Evolutionary conservation across 1,284 basidiomycete genomes (phyloP), one percentile per base, ranked within the genome.

Genomic region (Thecaphora thlaspeos): DNA sequence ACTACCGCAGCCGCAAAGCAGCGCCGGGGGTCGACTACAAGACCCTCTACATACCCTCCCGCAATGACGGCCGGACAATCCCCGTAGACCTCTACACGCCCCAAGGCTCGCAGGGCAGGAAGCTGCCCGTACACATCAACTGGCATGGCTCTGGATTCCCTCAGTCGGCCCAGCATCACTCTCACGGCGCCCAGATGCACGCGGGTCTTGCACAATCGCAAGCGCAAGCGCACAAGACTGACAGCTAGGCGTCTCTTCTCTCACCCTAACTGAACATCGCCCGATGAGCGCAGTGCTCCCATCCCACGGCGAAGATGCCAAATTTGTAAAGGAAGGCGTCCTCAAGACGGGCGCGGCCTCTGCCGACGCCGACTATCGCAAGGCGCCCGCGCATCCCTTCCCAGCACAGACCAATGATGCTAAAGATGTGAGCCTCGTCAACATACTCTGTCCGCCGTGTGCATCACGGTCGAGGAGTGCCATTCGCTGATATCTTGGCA

Each of bases 321-420:
- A 46, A 3, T 66, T 52, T 22, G 45, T 51, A 18, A 14, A 42
- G 1, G 38, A 55, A 4, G 28, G 52, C 23, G 30, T 68, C 22
- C 34, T 51, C 28, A 39, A 47, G 37, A 51, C 48, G 21, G 51
- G 64, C 9, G 50, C 49, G 30, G 40, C 63, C 19, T 45, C 71
- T 4, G 44, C 72, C 38, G 73, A 75, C 26, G 58, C 60, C 34
- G 71, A 72, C 42, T 75, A 75, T 37, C 71, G 73, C 48, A 75
- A 75, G 43, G 62, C 70, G 12, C 73, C 73, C 21, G 71, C 72
- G 53, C 47, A 66, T 34, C 73, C 73, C 10, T 72, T 67, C 46
- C 73, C 73, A 0, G 68, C 59, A 23, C 55, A 62, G 32, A 41
- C 49, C 15, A 51, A 67, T 22, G 68, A 74, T 43, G 56, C 56